These are phyloP conservation scores for Marasmius oreades DNA, from an alignment of 1,284 basidiomycete species.

Conservation along the genomic window DNA sequence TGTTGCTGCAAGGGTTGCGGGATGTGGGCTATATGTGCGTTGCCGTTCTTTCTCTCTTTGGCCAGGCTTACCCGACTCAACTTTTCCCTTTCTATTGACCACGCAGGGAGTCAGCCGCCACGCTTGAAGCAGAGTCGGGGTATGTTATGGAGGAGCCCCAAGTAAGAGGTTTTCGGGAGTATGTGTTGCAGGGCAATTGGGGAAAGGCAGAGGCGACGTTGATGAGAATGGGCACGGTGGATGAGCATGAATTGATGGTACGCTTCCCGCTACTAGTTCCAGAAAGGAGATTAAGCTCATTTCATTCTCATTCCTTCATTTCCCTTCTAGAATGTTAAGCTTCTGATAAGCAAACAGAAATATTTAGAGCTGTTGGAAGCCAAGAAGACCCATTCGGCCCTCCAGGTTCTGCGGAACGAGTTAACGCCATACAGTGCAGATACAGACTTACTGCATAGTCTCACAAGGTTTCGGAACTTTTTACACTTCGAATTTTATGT, in stretches of 20 bases:
- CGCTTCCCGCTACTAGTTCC: conserved; percentile 21
- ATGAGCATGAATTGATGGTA: conserved; percentile 67
- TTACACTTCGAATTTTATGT: neutral
- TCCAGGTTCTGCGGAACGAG: conserved; percentile 84
- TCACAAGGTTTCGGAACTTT: conserved; percentile 70
- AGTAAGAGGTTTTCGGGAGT: conserved; percentile 79
- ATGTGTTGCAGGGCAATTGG: conserved; percentile 86
- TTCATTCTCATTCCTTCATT: conserved; percentile 4
- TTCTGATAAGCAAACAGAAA: conserved; percentile 91
- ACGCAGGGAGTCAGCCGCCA: conserved; percentile 81
- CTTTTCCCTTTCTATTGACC: conserved; percentile 15
- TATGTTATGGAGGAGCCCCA: conserved; percentile 79
- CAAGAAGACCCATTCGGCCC: conserved; percentile 76
- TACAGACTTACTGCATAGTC: conserved; percentile 73
- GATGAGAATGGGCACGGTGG: conserved; percentile 60
- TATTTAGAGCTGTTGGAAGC: conserved; percentile 93
- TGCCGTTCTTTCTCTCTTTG: conserved; percentile 10
- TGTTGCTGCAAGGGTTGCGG: conserved; percentile 86
- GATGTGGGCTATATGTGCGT: conserved; percentile 94
- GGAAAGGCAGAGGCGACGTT: conserved; percentile 74
- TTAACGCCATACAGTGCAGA: conserved; percentile 78
- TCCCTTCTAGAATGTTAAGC: conserved; percentile 66
- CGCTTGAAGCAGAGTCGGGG: conserved; percentile 91
- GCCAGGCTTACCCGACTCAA: conserved; percentile 5
- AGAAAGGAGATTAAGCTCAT: neutral